Evolutionary conservation across 345 rosid genomes (phyloP).

Genomic region (Gossypium thurberi): DNA sequence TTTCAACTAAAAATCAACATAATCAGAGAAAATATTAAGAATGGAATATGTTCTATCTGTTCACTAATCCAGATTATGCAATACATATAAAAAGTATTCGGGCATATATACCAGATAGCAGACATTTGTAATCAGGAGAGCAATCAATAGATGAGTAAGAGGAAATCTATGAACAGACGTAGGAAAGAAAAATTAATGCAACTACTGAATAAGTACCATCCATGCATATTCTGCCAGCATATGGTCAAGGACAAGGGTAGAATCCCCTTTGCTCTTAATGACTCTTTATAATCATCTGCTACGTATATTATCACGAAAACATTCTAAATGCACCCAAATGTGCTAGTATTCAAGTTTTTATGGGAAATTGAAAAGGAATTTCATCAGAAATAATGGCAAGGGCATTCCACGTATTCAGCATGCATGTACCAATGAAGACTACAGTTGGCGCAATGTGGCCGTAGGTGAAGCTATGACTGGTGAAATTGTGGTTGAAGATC

Average conservation of each 20-base stretch:
- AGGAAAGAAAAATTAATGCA: background rate
- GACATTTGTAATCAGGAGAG: background rate
- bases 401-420: no score
- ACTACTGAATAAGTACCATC: background rate
- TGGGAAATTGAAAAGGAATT: background rate
- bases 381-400: background rate
- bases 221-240: background rate
- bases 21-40: no score
- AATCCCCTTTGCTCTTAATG: background rate
- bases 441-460: background rate
- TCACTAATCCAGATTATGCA: background rate
- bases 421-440: no score
- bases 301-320: background rate
- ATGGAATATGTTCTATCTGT: no score
- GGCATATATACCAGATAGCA: background rate
- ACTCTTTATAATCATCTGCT: background rate
- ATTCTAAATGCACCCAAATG: constrained; percentile 1
- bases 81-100: background rate
- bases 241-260: background rate
- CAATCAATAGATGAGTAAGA: background rate
- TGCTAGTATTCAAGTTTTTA: background rate
- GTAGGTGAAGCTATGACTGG: no score
- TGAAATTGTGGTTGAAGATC: no score
- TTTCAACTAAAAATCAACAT: background rate
- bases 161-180: background rate